Conservation (phyloP, 371 early-diverging fungal species). For the Haplosporangium sp. region DNA sequence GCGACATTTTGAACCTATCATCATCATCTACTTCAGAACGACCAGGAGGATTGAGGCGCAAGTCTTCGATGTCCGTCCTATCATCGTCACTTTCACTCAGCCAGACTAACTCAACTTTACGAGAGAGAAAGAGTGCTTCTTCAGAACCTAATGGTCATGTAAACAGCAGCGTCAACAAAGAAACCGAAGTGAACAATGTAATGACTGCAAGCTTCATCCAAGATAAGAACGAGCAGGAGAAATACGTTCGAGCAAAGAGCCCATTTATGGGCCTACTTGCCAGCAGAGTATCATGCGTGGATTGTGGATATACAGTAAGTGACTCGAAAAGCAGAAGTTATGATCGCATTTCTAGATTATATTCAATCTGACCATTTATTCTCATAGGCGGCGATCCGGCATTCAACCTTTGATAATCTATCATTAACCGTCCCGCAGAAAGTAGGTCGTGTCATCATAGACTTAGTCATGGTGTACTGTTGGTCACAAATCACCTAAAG, state of each 20-base stretch:
- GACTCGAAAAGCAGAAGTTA: too few species aligned
- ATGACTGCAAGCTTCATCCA: constrained; percentile 28
- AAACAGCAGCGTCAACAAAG: not conserved
- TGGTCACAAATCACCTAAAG: not conserved
- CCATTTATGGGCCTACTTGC: constrained; percentile 75
- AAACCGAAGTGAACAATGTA: not conserved
- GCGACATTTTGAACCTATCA: constrained; percentile 33
- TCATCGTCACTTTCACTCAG: constrained; percentile 15
- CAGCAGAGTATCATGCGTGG: constrained; percentile 70
- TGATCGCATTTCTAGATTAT: not conserved
- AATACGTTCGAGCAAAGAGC: constrained; percentile 37
- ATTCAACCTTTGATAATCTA: constrained; percentile 78
- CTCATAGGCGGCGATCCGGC: constrained; percentile 64
- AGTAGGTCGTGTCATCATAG: constrained; percentile 42
- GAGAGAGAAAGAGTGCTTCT: not conserved
- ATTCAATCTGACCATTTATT: not conserved
- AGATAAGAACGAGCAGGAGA: constrained; percentile 38
- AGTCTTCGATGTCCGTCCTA: constrained; percentile 15
- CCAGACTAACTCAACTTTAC: not conserved
- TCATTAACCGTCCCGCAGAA: constrained; percentile 72
- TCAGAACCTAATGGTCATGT: not conserved
- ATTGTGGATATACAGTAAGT: constrained; percentile 75
- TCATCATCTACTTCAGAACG: constrained; percentile 3
- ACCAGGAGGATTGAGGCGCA: not conserved
- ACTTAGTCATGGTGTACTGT: not conserved